phyloP scores from a whole-genome alignment of 2,329 filamentous ascomycete genomes.

The Madurella fahalii region DNA sequence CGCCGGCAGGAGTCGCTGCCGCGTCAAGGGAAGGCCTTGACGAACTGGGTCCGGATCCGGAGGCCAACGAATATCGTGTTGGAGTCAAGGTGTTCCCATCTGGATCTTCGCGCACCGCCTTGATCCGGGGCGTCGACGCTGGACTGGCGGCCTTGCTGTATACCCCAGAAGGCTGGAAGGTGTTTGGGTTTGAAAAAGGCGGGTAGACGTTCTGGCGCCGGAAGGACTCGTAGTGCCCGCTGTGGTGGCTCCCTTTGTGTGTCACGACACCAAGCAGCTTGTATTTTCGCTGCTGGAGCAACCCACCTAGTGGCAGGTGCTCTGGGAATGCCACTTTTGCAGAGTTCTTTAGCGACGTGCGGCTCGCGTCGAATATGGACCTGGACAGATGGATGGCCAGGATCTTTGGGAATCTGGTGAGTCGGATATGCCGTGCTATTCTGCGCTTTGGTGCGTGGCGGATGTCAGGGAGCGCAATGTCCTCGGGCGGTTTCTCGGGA shows the following conservation, averaged over 20 bases:
- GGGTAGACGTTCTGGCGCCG: slow-evolving; percentile 74
- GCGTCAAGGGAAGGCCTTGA: slow-evolving; percentile 17
- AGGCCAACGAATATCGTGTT: slow-evolving; percentile 44
- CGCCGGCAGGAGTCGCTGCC: not conserved
- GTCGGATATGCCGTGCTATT: slow-evolving; percentile 83
- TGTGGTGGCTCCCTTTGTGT: slow-evolving; percentile 93
- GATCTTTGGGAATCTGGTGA: slow-evolving; percentile 83
- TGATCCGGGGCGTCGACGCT: slow-evolving; percentile 45
- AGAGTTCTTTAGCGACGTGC: slow-evolving; percentile 82
- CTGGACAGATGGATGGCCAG: slow-evolving; percentile 88
- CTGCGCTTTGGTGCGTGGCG: slow-evolving; percentile 72
- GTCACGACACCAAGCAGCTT: slow-evolving; percentile 83
- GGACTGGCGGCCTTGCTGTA: slow-evolving; percentile 62
- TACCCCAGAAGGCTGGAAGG: slow-evolving; percentile 69
- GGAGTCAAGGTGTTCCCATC: slow-evolving; percentile 42
- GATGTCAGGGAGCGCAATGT: slow-evolving; percentile 69
- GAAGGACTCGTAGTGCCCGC: slow-evolving; percentile 96
- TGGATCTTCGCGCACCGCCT: slow-evolving; percentile 32
- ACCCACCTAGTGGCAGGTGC: slow-evolving; percentile 72
- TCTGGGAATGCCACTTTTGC: slow-evolving; percentile 94
- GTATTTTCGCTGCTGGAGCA: slow-evolving; percentile 75
- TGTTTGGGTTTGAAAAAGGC: slow-evolving; percentile 78
- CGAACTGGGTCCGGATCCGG: slow-evolving; percentile 20
- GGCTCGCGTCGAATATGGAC: slow-evolving; percentile 79
- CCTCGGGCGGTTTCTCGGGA: slow-evolving; percentile 71